phyloP scores from a whole-genome alignment of 2,329 filamentous ascomycete genomes.

The Verticillium longisporum region DNA sequence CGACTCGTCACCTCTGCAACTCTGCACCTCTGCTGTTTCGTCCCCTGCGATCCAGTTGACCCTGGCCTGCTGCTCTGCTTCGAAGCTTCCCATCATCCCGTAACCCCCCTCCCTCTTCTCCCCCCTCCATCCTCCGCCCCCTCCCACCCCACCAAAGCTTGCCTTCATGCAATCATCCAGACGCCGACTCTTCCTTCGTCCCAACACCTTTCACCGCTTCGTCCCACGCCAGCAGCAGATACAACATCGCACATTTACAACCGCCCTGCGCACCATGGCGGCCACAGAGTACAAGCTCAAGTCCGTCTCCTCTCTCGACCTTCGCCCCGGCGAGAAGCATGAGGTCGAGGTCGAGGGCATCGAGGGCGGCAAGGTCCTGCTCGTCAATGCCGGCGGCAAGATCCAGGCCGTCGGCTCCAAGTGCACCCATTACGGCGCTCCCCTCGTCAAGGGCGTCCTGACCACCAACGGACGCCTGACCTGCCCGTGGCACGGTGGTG shows the following conservation, averaged over 20 bases:
- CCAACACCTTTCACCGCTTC: not conserved
- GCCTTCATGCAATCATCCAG: slow-evolving; percentile 6
- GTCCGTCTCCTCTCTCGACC: slow-evolving; percentile 63
- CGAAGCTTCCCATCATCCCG: not conserved
- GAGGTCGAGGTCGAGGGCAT: slow-evolving; percentile 90
- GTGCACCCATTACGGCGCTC: slow-evolving; percentile 90
- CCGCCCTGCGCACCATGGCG: slow-evolving; percentile 35
- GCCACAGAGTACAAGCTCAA: slow-evolving; percentile 63
- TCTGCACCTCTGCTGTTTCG: not conserved
- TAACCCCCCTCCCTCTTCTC: not conserved
- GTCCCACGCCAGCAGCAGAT: not conserved
- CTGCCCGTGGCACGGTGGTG: slow-evolving; percentile 95
- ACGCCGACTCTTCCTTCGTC: slow-evolving; percentile 2
- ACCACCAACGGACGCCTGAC: slow-evolving; percentile 76
- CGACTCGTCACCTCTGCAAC: not conserved
- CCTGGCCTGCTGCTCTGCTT: too few species aligned
- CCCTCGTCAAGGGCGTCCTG: slow-evolving; percentile 78
- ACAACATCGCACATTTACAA: slow-evolving; percentile 14
- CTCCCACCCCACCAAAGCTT: not conserved
- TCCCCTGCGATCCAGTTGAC: too few species aligned
- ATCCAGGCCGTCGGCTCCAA: slow-evolving; percentile 75
- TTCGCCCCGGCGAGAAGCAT: slow-evolving; percentile 76
- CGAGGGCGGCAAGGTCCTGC: slow-evolving; percentile 75
- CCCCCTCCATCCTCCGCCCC: not conserved
- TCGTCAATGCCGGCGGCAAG: slow-evolving; percentile 71